Base-by-base conservation (phyloP, 2,329 filamentous ascomycete genomes). In the Botryotinia globosa region DNA sequence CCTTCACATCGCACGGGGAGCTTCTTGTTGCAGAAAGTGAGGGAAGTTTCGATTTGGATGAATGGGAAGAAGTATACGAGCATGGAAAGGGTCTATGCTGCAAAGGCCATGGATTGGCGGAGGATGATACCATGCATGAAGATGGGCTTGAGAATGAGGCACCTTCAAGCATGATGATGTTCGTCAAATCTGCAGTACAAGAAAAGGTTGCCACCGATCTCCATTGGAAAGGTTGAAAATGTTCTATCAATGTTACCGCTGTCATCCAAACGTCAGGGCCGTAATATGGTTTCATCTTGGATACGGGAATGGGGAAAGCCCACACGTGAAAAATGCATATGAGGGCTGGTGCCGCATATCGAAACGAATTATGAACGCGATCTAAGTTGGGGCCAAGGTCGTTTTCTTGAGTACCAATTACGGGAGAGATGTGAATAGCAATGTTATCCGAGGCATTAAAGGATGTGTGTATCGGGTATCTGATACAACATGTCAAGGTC, bases 21-120 rank as follows among this genome's bases (percentile, higher is more conserved):
- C 83, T 97, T 69, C 83, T 98, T 34, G 82, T 97, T 59, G 90
- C 88, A 48, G 92, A 97, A 82, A 97, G 94, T 78, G 90, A 95
- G 78, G 95, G 95, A 0, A 83, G 83, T 5, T 98, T 98, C 80
- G 88, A 89, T 64, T 85, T 92, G 76, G 86, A 89, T 22, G 90
- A 91, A 75, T 98, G 94, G 94, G 88, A 94, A 72, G 84, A 86
- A 61, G 88, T 92, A 29, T 88, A 90, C 76, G 86, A 90, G 74
- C 83, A 85, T 62, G 94, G 92, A 48, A 86, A 89, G 79, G 82
- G 84, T 56, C 85, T 91, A 65, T 97, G 94, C 81, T 91, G 85
- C 73, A 84, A 85, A 39, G 74, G 71, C 37, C 81, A 80, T 16
- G 78, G 80, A 25, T 67, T 48, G 61, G 77, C 66, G 44, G 77